Percentiles rank a stretch among this genome's conserved stretches.
phyloP scores from a whole-genome alignment of 441 rosid genomes.

The Brassica balearica region DNA sequence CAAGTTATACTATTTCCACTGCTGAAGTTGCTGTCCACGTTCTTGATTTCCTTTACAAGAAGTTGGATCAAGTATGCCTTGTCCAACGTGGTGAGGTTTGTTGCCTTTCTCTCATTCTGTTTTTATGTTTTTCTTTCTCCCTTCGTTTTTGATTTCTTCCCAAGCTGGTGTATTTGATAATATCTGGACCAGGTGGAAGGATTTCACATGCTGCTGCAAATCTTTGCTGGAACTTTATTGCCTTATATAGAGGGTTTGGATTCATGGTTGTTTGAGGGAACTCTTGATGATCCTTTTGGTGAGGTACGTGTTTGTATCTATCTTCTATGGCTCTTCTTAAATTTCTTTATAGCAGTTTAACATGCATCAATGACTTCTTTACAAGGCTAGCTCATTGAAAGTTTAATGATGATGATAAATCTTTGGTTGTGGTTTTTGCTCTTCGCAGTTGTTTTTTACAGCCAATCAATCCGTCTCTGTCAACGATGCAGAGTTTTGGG shows the following conservation, averaged over 20 bases:
- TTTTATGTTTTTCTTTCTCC: neutral
- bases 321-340: neutral
- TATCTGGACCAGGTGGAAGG: constrained; percentile 77
- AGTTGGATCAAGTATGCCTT: constrained; percentile 83
- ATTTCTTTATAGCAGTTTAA: constrained; percentile 3
- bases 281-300: constrained; percentile 88
- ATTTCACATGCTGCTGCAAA: constrained; percentile 77
- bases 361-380: constrained; percentile 15
- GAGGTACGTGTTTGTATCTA: constrained; percentile 62
- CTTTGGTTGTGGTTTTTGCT: constrained; percentile 25
- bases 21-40: constrained; percentile 73
- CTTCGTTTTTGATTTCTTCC: constrained; percentile 13
- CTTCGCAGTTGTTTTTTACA: constrained; percentile 77
- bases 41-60: constrained; percentile 83
- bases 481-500: constrained; percentile 94
- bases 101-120: constrained; percentile 22
- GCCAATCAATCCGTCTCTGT: constrained; percentile 69
- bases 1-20: constrained; percentile 55
- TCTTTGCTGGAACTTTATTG: constrained; percentile 77
- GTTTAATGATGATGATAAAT: constrained; percentile 21
- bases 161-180: constrained; percentile 20
- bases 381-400: constrained; percentile 26
- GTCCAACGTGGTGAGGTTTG: constrained; percentile 98
- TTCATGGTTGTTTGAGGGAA: constrained; percentile 93
- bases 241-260: constrained; percentile 82